Conservation (phyloP, 345 rosid species). For the Camelina laxa region DNA sequence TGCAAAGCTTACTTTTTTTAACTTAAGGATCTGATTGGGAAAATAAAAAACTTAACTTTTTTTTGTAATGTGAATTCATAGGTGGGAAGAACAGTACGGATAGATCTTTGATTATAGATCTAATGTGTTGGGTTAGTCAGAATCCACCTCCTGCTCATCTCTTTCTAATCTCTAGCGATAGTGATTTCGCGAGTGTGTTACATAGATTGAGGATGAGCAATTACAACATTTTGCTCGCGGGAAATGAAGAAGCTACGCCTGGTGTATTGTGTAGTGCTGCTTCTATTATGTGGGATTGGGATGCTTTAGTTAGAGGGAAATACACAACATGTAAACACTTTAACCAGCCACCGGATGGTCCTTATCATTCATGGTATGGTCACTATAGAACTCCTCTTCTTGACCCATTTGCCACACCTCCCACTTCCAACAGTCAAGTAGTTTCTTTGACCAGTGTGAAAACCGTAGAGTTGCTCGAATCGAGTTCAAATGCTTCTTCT, state of each 20-base stretch:
- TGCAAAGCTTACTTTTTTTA: neutral
- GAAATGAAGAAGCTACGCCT: constrained; percentile 46
- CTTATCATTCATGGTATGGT: constrained; percentile 93
- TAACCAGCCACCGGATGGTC: constrained; percentile 96
- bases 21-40: neutral
- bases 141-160: constrained; percentile 97
- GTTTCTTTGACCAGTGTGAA: constrained; percentile 32
- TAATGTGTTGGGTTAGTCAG: constrained; percentile 79
- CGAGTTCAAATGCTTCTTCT: constrained; percentile 40
- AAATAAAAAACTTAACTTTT: neutral
- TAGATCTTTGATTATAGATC: constrained; percentile 69
- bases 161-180: constrained; percentile 77
- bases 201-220: constrained; percentile 85
- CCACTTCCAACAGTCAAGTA: constrained; percentile 34
- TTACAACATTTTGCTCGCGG: constrained; percentile 86
- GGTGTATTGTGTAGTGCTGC: constrained; percentile 86
- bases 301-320: constrained; percentile 57
- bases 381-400: constrained; percentile 65
- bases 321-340: constrained; percentile 56
- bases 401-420: constrained; percentile 57
- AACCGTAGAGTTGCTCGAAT: constrained; percentile 40
- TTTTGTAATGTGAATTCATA: constrained; percentile 25
- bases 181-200: constrained; percentile 66
- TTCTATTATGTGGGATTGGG: constrained; percentile 92
- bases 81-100: constrained; percentile 90